Evolutionary conservation across 176 grass and related monocot species (phyloP).

Genomic region (Paspalum notatum): DNA sequence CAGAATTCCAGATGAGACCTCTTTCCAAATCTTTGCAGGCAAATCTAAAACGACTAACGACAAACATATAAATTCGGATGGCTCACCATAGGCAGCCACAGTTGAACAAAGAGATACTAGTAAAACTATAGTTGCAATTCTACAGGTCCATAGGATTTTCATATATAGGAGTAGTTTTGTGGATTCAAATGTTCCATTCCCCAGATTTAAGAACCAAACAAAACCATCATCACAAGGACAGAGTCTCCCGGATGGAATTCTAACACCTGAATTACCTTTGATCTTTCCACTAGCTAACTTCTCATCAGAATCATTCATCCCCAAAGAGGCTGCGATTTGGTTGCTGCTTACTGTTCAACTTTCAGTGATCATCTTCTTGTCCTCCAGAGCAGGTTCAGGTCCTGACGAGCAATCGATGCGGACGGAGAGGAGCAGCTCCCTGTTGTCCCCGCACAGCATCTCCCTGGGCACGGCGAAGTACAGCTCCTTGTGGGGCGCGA

Average conservation of each 20-base stretch:
- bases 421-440: slow-evolving; percentile 23
- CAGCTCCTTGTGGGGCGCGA: neutral
- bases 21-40: no score
- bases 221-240: neutral
- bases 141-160: neutral
- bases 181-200: no score
- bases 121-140: neutral
- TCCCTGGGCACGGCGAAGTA: slow-evolving; percentile 8
- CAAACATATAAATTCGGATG: no score
- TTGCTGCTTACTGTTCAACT: neutral
- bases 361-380: neutral
- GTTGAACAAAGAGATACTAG: no score
- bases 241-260: neutral
- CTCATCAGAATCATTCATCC: neutral
- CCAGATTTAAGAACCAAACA: no score
- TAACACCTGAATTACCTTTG: neutral
- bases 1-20: no score
- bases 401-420: neutral
- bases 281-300: neutral
- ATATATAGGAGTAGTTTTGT: neutral
- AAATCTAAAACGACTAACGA: no score
- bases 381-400: neutral
- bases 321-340: neutral
- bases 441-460: neutral
- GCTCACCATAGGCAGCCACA: no score